phyloP scores from a whole-genome alignment of 2,329 filamentous ascomycete species.

The Helotiales sp. region DNA sequence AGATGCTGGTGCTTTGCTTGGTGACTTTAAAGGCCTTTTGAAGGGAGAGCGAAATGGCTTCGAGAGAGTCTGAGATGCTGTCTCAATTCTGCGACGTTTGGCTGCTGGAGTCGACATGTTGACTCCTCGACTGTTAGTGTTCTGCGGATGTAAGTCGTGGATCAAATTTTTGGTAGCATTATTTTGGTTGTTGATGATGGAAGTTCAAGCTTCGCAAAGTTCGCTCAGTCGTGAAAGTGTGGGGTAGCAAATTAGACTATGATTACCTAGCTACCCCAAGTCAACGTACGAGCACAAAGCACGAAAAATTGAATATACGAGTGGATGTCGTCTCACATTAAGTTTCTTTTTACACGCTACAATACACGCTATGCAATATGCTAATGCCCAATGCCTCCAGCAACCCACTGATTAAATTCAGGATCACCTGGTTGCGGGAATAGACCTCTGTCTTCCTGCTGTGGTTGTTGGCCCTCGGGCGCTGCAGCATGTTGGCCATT shows the following conservation, averaged over 20 bases:
- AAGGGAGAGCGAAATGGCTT: conserved; percentile 75
- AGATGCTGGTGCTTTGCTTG: conserved; percentile 3
- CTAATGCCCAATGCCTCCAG: conserved; percentile 64
- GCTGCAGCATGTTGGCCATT: conserved; percentile 35
- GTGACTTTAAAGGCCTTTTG: conserved; percentile 43
- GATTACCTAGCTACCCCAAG: too few species aligned
- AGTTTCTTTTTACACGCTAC: conserved; percentile 21
- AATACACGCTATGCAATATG: conserved; percentile 9
- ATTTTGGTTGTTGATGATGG: conserved; percentile 8
- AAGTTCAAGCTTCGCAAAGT: neutral
- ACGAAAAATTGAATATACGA: neutral
- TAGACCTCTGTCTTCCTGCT: conserved; percentile 50
- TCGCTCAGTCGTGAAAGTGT: conserved; percentile 7
- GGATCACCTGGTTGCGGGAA: conserved; percentile 69
- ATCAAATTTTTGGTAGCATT: conserved; percentile 26
- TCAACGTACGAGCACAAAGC: too few species aligned
- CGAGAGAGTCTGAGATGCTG: conserved; percentile 56
- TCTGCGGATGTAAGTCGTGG: conserved; percentile 25
- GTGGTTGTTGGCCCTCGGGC: conserved; percentile 26
- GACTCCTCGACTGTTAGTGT: conserved; percentile 29
- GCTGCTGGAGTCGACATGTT: conserved; percentile 50
- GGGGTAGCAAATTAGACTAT: too few species aligned
- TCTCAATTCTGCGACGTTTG: conserved; percentile 65
- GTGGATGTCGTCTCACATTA: neutral
- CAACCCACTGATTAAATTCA: conserved; percentile 63